Evolutionary conservation across 257 asterid species (phyloP).

Genomic region (Anisodus tanguticus): DNA sequence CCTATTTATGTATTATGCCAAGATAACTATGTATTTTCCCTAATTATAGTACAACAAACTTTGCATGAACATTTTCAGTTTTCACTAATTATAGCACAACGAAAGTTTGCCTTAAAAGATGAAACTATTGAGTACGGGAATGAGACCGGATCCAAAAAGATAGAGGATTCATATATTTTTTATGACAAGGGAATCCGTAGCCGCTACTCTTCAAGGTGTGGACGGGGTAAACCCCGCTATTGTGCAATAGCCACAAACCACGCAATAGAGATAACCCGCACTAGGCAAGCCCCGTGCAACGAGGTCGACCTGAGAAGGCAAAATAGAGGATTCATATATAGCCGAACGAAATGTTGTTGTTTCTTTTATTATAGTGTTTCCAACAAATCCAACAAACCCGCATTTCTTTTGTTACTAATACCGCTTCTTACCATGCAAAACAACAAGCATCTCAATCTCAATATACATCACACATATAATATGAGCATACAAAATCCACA

Average conservation of each 20-base stretch:
- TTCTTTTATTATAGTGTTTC: neutral
- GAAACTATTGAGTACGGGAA: neutral
- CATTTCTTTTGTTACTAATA: slow-evolving; percentile 67
- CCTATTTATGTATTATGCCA: no score
- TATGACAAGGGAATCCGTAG: no score
- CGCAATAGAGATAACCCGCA: no score
- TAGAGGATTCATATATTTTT: neutral
- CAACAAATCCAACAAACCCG: neutral
- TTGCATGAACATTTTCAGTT: neutral
- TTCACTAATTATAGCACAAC: neutral
- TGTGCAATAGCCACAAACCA: no score
- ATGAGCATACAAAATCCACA: neutral
- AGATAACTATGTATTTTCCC: neutral
- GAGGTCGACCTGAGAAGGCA: no score
- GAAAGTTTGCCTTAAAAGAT: neutral
- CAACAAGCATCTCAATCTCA: neutral
- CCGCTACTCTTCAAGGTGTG: no score
- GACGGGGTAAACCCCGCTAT: no score
- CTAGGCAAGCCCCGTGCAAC: no score
- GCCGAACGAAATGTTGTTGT: neutral
- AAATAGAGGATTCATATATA: neutral
- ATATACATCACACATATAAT: neutral
- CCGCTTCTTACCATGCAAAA: slow-evolving; percentile 70
- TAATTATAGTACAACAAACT: neutral
- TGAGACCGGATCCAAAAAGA: neutral